phyloP scores from a whole-genome alignment of 225 moss, liverwort and hornwort species.

The Antitrichia curtipendula region DNA sequence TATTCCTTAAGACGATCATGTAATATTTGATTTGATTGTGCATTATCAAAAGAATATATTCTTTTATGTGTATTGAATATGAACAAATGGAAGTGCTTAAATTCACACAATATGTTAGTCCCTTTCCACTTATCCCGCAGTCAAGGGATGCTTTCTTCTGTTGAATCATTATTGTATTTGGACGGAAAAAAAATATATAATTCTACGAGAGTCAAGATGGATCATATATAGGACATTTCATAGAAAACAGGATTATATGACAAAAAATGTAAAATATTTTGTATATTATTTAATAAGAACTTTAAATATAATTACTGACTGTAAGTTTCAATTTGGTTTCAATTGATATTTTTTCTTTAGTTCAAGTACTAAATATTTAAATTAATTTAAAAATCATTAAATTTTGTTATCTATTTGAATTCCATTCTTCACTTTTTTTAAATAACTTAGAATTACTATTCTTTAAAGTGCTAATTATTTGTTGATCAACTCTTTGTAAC shows the following conservation, averaged over 20 bases:
- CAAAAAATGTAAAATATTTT: background rate
- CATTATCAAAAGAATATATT: background rate
- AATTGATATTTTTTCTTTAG: background rate
- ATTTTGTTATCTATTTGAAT: fast-evolving
- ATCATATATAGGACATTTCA: background rate
- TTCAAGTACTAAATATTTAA: background rate
- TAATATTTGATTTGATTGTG: background rate
- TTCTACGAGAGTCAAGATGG: background rate
- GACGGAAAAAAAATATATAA: background rate
- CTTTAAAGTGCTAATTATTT: background rate
- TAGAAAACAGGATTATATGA: fast-evolving
- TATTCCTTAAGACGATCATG: background rate
- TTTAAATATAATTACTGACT: background rate
- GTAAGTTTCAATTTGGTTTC: background rate
- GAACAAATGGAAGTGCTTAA: fast-evolving
- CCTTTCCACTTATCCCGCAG: too few species aligned
- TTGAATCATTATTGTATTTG: background rate
- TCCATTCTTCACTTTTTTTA: background rate
- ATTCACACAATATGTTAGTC: background rate
- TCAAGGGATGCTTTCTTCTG: background rate
- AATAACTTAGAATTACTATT: too few species aligned
- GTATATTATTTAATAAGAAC: fast-evolving
- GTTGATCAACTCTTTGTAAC: background rate
- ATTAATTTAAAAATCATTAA: too few species aligned
- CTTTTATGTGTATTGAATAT: background rate